Base-by-base conservation (phyloP, 208 protist species). In the Porcisia hertigi region DNA sequence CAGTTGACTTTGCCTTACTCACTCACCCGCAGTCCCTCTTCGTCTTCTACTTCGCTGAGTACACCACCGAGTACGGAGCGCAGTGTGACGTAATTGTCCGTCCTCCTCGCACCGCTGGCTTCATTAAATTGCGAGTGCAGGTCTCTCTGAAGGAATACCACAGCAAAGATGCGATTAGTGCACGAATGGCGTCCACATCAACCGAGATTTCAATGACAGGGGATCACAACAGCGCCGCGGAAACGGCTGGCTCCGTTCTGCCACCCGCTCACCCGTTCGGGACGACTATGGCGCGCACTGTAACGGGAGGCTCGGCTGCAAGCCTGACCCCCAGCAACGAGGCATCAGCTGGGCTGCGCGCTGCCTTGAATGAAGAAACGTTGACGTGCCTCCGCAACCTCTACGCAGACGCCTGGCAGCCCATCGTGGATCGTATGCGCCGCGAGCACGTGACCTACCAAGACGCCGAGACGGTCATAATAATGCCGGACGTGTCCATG, bases 1-100 rank as follows among this genome's bases (percentile, higher is more conserved):
- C 86, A 2, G 84, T 97, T 2, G 93, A 97, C 69, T 80, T 97
- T n/a, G 90, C 86, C 53, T 60, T 97, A 45, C 73, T 94, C 20
- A 54, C 91, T 41, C 88, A 91, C 73, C 90, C 88, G 18, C 81
- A 82, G 55, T 89, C 80, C 54, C 93, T 91, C 5, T 97, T 97
- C 84, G 90, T 97, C 66, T 97, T 97, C 71, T 97, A 94, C 81
- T 96, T 95, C 77, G 88, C 89, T 52, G 93, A 97, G 75, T 97
- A 94, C 85, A 80, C 84, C 8, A 94, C 87, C 65, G 79, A 85
- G 53, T 84, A 82, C 60, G 90, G 89, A 45, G 72, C 78, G 8
- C 77, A 84, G 67, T 95, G 92, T 77, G 86, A 90, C 59, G 86
- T 93, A 18, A 79, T 97, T 39, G 77, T 97, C 12, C 91, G 91